Conservation (phyloP, 2,329 filamentous ascomycete species). For the Teratosphaeria pseudoeucalypti region DNA sequence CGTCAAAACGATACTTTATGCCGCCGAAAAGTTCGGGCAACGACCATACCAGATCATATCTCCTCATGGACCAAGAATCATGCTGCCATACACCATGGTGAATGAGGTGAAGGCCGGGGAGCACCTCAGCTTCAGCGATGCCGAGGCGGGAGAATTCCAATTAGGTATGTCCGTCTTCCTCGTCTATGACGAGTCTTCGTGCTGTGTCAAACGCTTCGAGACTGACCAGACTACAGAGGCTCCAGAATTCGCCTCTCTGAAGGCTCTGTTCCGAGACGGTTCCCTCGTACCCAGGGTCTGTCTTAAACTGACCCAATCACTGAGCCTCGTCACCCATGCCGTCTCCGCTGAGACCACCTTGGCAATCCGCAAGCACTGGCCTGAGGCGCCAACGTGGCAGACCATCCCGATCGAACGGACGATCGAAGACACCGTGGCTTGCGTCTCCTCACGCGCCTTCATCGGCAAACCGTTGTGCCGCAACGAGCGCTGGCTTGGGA, state of each 20-base stretch:
- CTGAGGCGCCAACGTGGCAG: neutral
- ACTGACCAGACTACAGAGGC: conserved; percentile 4
- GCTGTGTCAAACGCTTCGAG: conserved; percentile 7
- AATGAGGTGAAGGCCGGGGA: neutral
- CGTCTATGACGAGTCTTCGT: neutral
- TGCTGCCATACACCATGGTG: conserved; percentile 7
- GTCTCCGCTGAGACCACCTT: conserved; percentile 15
- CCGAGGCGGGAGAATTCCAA: neutral
- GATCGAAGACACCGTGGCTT: conserved; percentile 26
- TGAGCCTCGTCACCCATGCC: conserved; percentile 15
- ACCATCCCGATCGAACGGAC: neutral
- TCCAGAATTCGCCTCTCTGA: neutral
- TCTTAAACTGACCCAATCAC: conserved; percentile 16
- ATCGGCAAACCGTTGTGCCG: conserved; percentile 28
- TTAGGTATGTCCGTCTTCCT: neutral
- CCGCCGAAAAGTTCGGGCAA: neutral
- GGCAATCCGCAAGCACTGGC: conserved; percentile 10
- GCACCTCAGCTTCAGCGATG: conserved; percentile 9
- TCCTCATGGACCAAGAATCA: conserved; percentile 9
- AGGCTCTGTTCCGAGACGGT: neutral
- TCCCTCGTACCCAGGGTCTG: conserved; percentile 2
- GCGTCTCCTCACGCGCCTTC: conserved; percentile 31
- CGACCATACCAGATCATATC: conserved; percentile 10
- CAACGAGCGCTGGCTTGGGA: conserved; percentile 30
- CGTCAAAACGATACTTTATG: neutral